Evolutionary conservation across 805 yeast genomes (phyloP).

Genomic region (Kuraishia molischiana): DNA sequence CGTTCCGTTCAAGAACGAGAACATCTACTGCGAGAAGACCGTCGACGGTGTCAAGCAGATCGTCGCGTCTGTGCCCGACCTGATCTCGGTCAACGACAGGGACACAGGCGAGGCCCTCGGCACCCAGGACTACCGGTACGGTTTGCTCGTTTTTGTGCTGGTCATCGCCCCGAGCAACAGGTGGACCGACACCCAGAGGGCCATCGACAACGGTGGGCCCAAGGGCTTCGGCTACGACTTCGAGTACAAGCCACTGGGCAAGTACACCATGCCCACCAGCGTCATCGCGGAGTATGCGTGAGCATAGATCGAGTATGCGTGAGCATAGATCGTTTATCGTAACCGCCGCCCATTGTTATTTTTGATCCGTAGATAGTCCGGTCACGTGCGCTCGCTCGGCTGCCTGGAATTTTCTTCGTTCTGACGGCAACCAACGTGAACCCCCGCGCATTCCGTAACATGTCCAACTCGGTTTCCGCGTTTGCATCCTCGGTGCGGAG

Average conservation of each 20-base stretch:
- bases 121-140: slow-evolving; percentile 36
- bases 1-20: slow-evolving; percentile 42
- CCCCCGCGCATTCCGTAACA: too few species aligned
- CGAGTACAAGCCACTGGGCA: slow-evolving; percentile 26
- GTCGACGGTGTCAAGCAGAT: slow-evolving; percentile 14
- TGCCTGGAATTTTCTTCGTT: too few species aligned
- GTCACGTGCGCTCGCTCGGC: too few species aligned
- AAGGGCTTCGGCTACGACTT: slow-evolving; percentile 24
- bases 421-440: too few species aligned
- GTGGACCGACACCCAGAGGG: slow-evolving; percentile 26
- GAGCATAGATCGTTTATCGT: too few species aligned
- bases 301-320: too few species aligned
- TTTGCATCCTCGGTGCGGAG: neutral
- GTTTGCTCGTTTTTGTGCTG: slow-evolving; percentile 31
- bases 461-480: neutral
- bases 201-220: slow-evolving; percentile 31
- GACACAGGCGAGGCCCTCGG: slow-evolving; percentile 37
- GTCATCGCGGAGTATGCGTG: slow-evolving; percentile 31
- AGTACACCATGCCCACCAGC: slow-evolving; percentile 23
- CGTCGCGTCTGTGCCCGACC: slow-evolving; percentile 34
- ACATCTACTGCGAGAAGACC: slow-evolving; percentile 23
- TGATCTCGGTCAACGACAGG: slow-evolving; percentile 29
- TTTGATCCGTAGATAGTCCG: too few species aligned
- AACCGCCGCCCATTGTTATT: too few species aligned
- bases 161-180: slow-evolving; percentile 25